Base-by-base conservation (phyloP, 768 basidiomycete genomes). In the Leucosporidium scottii region DNA sequence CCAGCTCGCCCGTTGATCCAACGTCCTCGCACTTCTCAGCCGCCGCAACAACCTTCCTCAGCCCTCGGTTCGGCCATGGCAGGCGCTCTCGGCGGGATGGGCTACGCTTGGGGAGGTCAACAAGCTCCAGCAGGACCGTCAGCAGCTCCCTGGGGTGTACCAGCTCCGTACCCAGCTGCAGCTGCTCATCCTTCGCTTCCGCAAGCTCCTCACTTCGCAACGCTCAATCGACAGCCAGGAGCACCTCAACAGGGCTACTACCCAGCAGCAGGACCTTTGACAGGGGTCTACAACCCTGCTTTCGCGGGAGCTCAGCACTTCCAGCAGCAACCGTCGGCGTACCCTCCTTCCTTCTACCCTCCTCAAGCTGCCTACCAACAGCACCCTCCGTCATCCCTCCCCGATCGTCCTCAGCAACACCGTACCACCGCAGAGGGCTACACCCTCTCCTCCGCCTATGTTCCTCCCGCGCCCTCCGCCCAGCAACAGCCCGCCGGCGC, bases 81-180 rank as follows among this genome's bases (percentile, higher is more conserved):
- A 21, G 70, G 70, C 36, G 66, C 70, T 18, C 54, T 68, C 13
- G 61, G 57, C 12, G 61, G 66, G 7, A 66, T 66, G 62, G 62
- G 62, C 6, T 15, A 53, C 17, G 51, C n/a, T 53, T 53, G 27
- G 39, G 39, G 39, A 17, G 39, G 39, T 12, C 39, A 44, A 15
- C 8, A 44, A 17, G 39, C 39, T 44, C 39, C 39, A 44, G 39
- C 8, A 44, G 39, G 8, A n/a, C 51, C 21, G 51, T 21, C 51
- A 17, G 51, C 51, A 27, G n/a, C 51, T 27, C 23, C 23, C 17
- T 27, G n/a, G 51, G 23, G 27, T 53, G 51, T 27, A 47, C 59
- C n/a, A 13, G 15, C 44, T 13, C n/a, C 44, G 13, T 28, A 48
- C 44, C 12, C 39, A 20, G 36, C 34, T n/a, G 2, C 57, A n/a